phyloP scores from a whole-genome alignment of 106 monocot species.

The Agapanthus africanus region DNA sequence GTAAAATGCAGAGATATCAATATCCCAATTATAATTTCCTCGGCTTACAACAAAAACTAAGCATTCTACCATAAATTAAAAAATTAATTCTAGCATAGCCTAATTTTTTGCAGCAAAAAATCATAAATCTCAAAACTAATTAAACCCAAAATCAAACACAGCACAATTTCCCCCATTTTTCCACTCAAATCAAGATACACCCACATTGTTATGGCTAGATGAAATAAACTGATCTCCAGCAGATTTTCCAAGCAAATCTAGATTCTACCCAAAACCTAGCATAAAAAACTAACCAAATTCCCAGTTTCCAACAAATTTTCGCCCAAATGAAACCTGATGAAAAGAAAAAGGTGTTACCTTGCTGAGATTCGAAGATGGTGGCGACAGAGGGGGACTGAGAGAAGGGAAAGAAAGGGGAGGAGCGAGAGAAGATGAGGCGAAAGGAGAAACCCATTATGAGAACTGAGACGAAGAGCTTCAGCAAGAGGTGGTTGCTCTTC shows the following conservation, averaged over 20 bases:
- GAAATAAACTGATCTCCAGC: not conserved
- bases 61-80: too few species aligned
- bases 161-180: too few species aligned
- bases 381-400: conserved; percentile 4
- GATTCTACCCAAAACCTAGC: not conserved
- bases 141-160: too few species aligned
- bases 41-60: too few species aligned
- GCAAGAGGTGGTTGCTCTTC: conserved; percentile 29
- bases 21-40: too few species aligned
- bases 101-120: too few species aligned
- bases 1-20: too few species aligned
- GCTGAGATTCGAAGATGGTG: not conserved
- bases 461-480: conserved; percentile 51
- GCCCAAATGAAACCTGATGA: not conserved
- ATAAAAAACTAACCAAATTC: not conserved
- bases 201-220: too few species aligned
- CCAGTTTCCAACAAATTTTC: not conserved
- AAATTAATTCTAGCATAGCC: too few species aligned
- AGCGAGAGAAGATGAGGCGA: conserved; percentile 33
- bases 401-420: conserved; percentile 4
- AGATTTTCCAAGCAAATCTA: not conserved
- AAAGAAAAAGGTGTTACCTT: not conserved
- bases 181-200: too few species aligned
- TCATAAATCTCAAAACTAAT: too few species aligned
- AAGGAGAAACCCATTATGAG: conserved; percentile 38